phyloP scores from a whole-genome alignment of 495 filamentous ascomycete species.

The Daldinia decipiens region DNA sequence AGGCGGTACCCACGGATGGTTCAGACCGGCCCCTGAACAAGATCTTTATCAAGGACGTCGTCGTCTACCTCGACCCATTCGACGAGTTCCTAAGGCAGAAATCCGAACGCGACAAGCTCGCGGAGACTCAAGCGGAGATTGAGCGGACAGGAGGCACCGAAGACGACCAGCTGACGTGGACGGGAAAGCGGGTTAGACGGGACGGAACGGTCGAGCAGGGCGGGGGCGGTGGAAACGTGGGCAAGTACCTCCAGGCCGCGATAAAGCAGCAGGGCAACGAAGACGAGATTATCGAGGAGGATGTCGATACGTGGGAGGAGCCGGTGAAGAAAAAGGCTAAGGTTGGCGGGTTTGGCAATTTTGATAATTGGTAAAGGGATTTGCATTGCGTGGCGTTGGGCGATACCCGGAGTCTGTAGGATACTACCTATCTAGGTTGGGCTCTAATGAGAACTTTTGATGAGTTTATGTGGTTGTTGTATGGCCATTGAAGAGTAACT shows the following conservation, averaged over 20 bases:
- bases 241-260: slow-evolving; percentile 80
- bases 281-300: slow-evolving; percentile 69
- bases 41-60: slow-evolving; percentile 81
- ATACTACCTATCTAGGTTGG: not conserved
- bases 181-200: slow-evolving; percentile 79
- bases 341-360: slow-evolving; percentile 91
- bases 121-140: slow-evolving; percentile 63
- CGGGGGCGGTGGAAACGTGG: slow-evolving; percentile 66
- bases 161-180: slow-evolving; percentile 91
- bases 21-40: slow-evolving; percentile 77
- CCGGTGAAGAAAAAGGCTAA: slow-evolving; percentile 85
- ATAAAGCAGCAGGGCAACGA: slow-evolving; percentile 53
- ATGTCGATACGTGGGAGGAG: slow-evolving; percentile 68
- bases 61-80: slow-evolving; percentile 94
- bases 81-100: slow-evolving; percentile 85
- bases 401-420: slow-evolving; percentile 35
- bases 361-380: slow-evolving; percentile 74
- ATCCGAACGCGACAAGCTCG: slow-evolving; percentile 59
- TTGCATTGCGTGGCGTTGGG: slow-evolving; percentile 43
- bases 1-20: slow-evolving; percentile 74
- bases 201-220: slow-evolving; percentile 64
- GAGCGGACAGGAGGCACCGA: slow-evolving; percentile 66
- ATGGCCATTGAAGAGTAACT: no score
- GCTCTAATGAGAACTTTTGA: slow-evolving; percentile 13
- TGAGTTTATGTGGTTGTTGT: not conserved